Evolutionary conservation across 2,329 filamentous ascomycete genomes (phyloP).

Genomic region (Lachnellula occidentalis): DNA sequence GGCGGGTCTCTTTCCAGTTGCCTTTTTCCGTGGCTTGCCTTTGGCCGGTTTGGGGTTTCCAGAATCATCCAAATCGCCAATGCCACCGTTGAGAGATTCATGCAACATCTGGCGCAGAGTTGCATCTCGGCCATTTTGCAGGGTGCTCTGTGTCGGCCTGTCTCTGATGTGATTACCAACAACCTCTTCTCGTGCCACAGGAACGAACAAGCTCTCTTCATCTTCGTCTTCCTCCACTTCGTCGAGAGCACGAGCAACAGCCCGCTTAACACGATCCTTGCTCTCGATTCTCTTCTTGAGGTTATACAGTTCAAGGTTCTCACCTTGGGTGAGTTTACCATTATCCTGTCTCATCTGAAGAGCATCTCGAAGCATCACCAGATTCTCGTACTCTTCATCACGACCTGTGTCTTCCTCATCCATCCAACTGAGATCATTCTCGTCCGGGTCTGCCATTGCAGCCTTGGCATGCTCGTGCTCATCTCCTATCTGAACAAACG

Average conservation of each 20-base stretch:
- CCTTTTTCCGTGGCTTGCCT: conserved; percentile 16
- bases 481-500: neutral
- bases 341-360: conserved; percentile 4
- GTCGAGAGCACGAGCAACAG: neutral
- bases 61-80: neutral
- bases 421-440: conserved; percentile 20
- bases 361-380: neutral
- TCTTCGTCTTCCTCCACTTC: neutral
- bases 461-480: conserved; percentile 5
- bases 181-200: neutral
- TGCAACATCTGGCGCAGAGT: neutral
- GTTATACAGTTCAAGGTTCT: conserved; percentile 10
- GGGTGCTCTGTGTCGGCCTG: neutral
- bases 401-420: conserved; percentile 3
- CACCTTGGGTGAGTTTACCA: conserved; percentile 2
- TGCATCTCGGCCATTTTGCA: neutral
- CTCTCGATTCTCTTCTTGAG: conserved; percentile 1
- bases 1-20: conserved; percentile 10
- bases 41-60: conserved; percentile 4
- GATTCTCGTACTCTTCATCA: conserved; percentile 10
- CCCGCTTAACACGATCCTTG: neutral
- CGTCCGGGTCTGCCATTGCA: conserved; percentile 3
- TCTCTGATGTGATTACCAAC: neutral
- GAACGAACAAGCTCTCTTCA: neutral
- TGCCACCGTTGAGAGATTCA: neutral